Evolutionary conservation across 306 rosid species (phyloP), one percentile per base, ranked within the genome.

Genomic region (Medicago arabica): DNA sequence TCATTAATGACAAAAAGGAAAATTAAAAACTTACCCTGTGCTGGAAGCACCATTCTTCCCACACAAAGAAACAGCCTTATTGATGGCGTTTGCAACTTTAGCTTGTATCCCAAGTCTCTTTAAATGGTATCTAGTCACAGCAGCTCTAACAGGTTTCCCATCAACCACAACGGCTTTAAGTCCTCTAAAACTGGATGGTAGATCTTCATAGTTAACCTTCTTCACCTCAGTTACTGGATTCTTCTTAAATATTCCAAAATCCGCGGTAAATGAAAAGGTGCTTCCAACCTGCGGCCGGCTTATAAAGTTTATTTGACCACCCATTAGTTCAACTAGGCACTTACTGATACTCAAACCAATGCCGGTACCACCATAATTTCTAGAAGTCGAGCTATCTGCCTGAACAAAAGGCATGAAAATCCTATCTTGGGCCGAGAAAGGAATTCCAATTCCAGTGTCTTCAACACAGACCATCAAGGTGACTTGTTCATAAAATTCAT

Each of bases 261-360:
- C 81, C 13, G 94, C 96, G 4, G 92, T 90, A 84, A 96, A 92
- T 1, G 86, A 90, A 85, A 96, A 96, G 62, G 99, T 96, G 88
- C 99, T 96, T 14, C 99, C 99, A 78, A 92, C 76, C 44, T 87
- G 89, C 15, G 98, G 98, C 8, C 63, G 87, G 79, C 98, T 96
- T 54, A 81, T 59, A 65, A 96, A 96, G 80, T 61, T 82, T 77
- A 96, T 96, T 77, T 89, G 86, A 77, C 99, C 99, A 71, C 97
- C 92, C 98, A 96, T 96, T 47, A 93, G 85, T 75, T 96, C 99
- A 67, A 92, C 99, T 54, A 96, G 80, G 82, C 99, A 96, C 85
- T 96, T 92, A 44, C 96, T 96, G 77, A 96, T 96, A 86, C 99
- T 96, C 87, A 96, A 88, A 65, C 99, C 99, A 34, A 96, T 96